Evolutionary conservation across 139 green algal species (phyloP), one percentile per base, ranked within the genome.

Genomic region (Chlorella sp.): DNA sequence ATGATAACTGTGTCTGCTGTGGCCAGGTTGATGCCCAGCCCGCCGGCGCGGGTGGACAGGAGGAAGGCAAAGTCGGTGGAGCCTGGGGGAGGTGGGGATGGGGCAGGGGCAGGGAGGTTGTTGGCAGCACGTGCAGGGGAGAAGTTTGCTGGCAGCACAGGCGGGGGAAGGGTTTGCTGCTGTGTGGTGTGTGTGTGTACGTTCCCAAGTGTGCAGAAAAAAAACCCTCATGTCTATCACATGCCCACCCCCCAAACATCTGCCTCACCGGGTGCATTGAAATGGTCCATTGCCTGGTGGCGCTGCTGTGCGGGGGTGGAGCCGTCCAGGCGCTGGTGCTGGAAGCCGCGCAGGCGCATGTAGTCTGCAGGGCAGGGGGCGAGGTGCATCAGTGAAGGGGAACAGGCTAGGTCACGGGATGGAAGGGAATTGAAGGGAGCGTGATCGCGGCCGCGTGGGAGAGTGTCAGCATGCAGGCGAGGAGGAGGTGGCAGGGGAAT

Each of bases 41-140:
- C 97, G 19, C 97, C 97, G 3, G 97, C 97, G 0, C 97, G 94
- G 24, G 96, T 98, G 61, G 96, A 98, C 88, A 99, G 96, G 93
- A 99, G 93, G 92, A 99, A 99, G 32, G 94, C 95, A 94, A 99
- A 99, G 92, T 99, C 97, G 2, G 91, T 82, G 19, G 93, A 97
- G 48, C 93, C 95, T 53, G 85, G 42, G 26, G 11, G 36, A 12
- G 83, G 60, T 5, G 9, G 42, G 32, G 61, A n/a, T 60, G 60
- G 30, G 48, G 48, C 48, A 57, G 48, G 40, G 71, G 40, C 26
- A 39, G 36, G 64, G 83, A n/a, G n/a, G n/a, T n/a, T n/a, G n/a
- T n/a, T n/a, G n/a, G n/a, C n/a, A n/a, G n/a, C n/a, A n/a, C n/a
- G n/a, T n/a, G n/a, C n/a, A n/a, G n/a, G n/a, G n/a, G n/a, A n/a